These are phyloP conservation scores for Eurotiales sp. DNA, from an alignment of 2,329 filamentous ascomycete species.

Conservation along the genomic window DNA sequence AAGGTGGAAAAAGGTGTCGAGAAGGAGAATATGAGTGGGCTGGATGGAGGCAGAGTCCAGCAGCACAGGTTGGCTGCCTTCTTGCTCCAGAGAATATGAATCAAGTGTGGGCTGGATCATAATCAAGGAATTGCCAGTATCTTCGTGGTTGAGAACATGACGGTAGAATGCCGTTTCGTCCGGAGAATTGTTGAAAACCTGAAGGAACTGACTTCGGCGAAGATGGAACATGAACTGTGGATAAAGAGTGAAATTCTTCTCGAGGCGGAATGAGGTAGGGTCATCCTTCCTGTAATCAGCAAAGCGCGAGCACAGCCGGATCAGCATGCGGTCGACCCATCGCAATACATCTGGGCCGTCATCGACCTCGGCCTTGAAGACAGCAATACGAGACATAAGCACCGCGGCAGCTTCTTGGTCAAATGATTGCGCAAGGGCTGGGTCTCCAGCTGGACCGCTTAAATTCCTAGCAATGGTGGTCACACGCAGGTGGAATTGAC, in stretches of 20 bases:
- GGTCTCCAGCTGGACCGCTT: constrained; percentile 89
- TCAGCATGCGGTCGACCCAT: constrained; percentile 98
- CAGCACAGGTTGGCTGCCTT: constrained; percentile 87
- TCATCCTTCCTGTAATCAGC: constrained; percentile 98
- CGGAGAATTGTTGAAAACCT: constrained; percentile 99
- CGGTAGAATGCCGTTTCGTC: constrained; percentile 99
- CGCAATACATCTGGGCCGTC: constrained; percentile 96
- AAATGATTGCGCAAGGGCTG: constrained; percentile 92
- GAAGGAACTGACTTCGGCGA: constrained; percentile 91
- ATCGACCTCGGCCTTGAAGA: constrained; percentile 98
- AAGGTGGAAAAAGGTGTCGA: constrained; percentile 99
- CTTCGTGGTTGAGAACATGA: constrained; percentile 94
- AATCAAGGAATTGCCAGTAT: constrained; percentile 91
- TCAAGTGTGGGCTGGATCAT: constrained; percentile 99
- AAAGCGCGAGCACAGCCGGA: constrained; percentile 91
- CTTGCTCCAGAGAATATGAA: constrained; percentile 94
- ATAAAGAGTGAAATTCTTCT: constrained; percentile 99
- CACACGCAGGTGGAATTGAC: constrained; percentile 92
- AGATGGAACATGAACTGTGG: constrained; percentile 99
- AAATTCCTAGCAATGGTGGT: constrained; percentile 90
- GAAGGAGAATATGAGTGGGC: constrained; percentile 83
- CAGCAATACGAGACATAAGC: constrained; percentile 97
- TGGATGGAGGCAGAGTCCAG: constrained; percentile 96
- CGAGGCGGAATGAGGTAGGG: constrained; percentile 89
- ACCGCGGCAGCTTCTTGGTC: constrained; percentile 97